Evolutionary conservation across 768 basidiomycete species (phyloP).

Genomic region (Leccinum fibrillosum): DNA sequence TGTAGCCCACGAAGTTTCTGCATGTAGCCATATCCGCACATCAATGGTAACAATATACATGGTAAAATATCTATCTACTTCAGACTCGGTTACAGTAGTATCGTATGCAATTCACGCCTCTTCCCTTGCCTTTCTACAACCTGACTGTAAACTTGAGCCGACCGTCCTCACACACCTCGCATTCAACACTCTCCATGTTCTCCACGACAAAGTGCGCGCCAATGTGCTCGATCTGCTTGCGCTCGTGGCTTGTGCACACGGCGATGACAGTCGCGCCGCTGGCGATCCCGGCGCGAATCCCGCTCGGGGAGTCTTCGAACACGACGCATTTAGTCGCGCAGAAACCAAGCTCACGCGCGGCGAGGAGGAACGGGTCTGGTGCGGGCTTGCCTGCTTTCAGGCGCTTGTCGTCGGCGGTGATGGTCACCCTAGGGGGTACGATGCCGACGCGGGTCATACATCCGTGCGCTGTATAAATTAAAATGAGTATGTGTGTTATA

Average conservation of each 20-base stretch:
- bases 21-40: not conserved
- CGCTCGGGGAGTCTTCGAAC: slow-evolving; percentile 69
- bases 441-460: slow-evolving; percentile 72
- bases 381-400: slow-evolving; percentile 64
- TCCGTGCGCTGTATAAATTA: slow-evolving; percentile 44
- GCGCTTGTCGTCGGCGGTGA: slow-evolving; percentile 75
- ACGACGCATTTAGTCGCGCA: slow-evolving; percentile 63
- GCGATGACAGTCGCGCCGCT: slow-evolving; percentile 73
- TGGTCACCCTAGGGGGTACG: slow-evolving; percentile 61
- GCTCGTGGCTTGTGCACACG: slow-evolving; percentile 68
- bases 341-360: slow-evolving; percentile 56
- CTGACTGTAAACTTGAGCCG: slow-evolving; percentile 43
- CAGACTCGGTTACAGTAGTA: not conserved
- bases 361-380: slow-evolving; percentile 62
- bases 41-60: not conserved
- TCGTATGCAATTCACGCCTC: not conserved
- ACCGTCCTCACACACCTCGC: slow-evolving; percentile 39
- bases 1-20: slow-evolving; percentile 2
- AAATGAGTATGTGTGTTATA: not conserved
- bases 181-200: slow-evolving; percentile 48
- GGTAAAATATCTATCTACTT: not conserved
- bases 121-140: slow-evolving; percentile 9
- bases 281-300: slow-evolving; percentile 68
- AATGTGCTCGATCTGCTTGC: slow-evolving; percentile 49
- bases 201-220: slow-evolving; percentile 57